Evolutionary conservation across 2,329 filamentous ascomycete species (phyloP).

Genomic region (Aspergillus pseudotamarii): DNA sequence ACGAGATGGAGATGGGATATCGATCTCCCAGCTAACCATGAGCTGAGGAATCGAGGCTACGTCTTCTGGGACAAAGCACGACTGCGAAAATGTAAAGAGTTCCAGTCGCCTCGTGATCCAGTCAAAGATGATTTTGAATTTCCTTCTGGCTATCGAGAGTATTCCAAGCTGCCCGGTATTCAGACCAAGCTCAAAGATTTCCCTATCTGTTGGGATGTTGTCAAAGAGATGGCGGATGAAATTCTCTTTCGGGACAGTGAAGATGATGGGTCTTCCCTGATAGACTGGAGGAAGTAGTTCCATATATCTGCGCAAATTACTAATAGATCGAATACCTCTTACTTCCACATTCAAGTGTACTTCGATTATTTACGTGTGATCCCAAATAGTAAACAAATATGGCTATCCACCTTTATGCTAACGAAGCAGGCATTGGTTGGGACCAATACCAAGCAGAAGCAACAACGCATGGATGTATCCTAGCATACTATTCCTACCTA

Average conservation of each 20-base stretch:
- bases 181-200: neutral
- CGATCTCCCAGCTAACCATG: neutral
- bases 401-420: too few relatives aligned
- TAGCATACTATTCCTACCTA: too few relatives aligned
- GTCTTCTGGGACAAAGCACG: neutral
- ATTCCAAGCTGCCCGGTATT: neutral
- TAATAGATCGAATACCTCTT: too few relatives aligned
- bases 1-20: neutral
- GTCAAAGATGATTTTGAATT: neutral
- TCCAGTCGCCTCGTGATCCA: neutral
- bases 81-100: neutral
- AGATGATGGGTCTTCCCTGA: too few relatives aligned
- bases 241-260: too few relatives aligned
- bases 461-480: too few relatives aligned
- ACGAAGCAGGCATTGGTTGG: too few relatives aligned
- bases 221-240: neutral
- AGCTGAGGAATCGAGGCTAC: neutral
- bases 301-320: too few relatives aligned
- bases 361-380: too few relatives aligned
- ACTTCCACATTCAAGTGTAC: too few relatives aligned
- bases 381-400: too few relatives aligned
- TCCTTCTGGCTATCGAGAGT: accelerated
- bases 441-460: too few relatives aligned
- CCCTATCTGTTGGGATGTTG: accelerated
- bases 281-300: neutral